phyloP scores from a whole-genome alignment of 805 yeast species.

The Spathaspora passalidarum region DNA sequence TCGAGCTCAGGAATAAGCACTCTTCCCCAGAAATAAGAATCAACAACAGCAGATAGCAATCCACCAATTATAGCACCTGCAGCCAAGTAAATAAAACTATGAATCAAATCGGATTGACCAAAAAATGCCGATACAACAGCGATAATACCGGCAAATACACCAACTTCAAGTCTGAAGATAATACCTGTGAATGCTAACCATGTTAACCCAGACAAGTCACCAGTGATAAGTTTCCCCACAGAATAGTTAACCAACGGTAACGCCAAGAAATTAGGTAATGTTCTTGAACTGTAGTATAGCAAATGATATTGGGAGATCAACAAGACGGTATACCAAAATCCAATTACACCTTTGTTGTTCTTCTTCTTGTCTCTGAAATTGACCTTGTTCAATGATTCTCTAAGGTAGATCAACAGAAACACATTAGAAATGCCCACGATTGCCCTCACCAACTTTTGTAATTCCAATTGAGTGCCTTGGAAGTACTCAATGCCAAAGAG shows the following conservation, averaged over 20 bases:
- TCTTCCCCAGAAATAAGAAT: slow-evolving; percentile 73
- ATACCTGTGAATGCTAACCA: slow-evolving; percentile 61
- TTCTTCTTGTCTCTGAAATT: slow-evolving; percentile 18
- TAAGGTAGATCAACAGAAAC: slow-evolving; percentile 47
- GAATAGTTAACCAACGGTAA: slow-evolving; percentile 68
- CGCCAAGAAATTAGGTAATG: slow-evolving; percentile 84
- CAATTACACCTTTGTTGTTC: slow-evolving; percentile 24
- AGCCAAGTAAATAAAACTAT: slow-evolving; percentile 36
- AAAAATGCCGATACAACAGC: slow-evolving; percentile 43
- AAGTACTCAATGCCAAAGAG: slow-evolving; percentile 19
- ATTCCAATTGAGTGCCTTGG: slow-evolving; percentile 9
- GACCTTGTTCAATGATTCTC: slow-evolving; percentile 30
- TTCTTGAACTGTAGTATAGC: slow-evolving; percentile 74
- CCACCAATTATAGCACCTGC: slow-evolving; percentile 56
- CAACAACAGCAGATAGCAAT: slow-evolving; percentile 48
- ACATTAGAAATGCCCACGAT: slow-evolving; percentile 64
- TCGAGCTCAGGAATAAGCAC: slow-evolving; percentile 69
- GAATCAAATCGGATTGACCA: slow-evolving; percentile 43
- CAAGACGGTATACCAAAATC: slow-evolving; percentile 60
- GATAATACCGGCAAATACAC: slow-evolving; percentile 49
- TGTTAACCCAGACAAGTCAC: slow-evolving; percentile 46
- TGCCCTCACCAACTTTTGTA: slow-evolving; percentile 56
- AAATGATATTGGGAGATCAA: slow-evolving; percentile 73
- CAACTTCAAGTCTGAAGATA: slow-evolving; percentile 71
- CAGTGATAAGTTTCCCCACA: slow-evolving; percentile 47